phyloP scores from a whole-genome alignment of 2,329 filamentous ascomycete genomes.

The Exophiala xenobiotica region DNA sequence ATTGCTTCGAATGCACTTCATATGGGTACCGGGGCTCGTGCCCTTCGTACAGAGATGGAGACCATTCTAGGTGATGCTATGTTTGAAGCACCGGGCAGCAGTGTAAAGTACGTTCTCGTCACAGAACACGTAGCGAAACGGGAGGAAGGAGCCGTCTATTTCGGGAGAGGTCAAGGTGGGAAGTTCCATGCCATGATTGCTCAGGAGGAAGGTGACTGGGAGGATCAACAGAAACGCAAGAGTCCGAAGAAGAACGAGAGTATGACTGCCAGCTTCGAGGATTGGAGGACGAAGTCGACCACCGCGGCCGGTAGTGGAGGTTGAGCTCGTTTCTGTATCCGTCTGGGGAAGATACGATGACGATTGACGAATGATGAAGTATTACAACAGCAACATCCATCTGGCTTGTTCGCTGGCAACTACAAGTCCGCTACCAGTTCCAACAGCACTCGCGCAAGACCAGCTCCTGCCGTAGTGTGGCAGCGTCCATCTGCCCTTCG shows the following conservation, averaged over 20 bases:
- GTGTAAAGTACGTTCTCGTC: conserved; percentile 69
- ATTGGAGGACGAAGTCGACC: conserved; percentile 44
- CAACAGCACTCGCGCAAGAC: no score
- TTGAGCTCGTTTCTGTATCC: conserved; percentile 7
- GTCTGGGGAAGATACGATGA: background rate
- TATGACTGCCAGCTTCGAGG: conserved; percentile 41
- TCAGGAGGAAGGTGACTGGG: conserved; percentile 52
- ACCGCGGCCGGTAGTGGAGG: conserved; percentile 33
- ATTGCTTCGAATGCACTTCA: conserved; percentile 69
- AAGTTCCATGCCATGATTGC: conserved; percentile 53
- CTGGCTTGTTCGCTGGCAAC: no score
- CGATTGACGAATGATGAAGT: background rate
- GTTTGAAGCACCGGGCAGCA: conserved; percentile 70
- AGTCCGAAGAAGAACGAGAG: conserved; percentile 21
- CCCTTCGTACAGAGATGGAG: conserved; percentile 78
- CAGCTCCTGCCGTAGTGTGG: no score
- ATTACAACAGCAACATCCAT: no score
- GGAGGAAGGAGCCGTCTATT: conserved; percentile 55
- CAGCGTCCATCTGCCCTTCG: no score
- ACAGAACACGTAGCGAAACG: conserved; percentile 68
- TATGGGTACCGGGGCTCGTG: conserved; percentile 77
- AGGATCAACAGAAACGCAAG: conserved; percentile 39
- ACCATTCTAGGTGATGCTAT: conserved; percentile 74
- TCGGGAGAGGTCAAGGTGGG: conserved; percentile 52
- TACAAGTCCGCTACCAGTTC: conserved; percentile 44